Percentiles rank a stretch among this genome's conserved stretches.
These are phyloP conservation scores for Rutstroemia sp. DNA, from an alignment of 2,329 filamentous ascomycete genomes.

Conservation along the genomic window DNA sequence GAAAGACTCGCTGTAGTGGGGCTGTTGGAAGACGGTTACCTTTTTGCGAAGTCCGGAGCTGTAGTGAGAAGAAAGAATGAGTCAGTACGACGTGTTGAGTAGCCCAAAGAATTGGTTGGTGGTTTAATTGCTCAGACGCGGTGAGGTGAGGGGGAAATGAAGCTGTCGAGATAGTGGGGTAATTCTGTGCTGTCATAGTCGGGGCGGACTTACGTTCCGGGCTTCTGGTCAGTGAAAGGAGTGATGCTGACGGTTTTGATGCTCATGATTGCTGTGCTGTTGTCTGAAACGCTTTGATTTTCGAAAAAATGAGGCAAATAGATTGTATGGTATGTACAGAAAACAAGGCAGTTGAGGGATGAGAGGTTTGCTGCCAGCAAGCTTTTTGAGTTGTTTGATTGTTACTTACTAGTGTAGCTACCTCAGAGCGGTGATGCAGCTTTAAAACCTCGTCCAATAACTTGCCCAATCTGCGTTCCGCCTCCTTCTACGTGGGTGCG, in stretches of 20 bases:
- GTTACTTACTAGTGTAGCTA: not conserved
- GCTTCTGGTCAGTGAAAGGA: conserved; percentile 94
- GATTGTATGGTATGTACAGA: not conserved
- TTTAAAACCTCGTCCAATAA: not conserved
- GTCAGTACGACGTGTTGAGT: not conserved
- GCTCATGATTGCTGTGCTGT: conserved; percentile 49
- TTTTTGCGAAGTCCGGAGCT: conserved; percentile 98
- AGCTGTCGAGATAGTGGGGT: conserved; percentile 11
- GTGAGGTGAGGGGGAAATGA: not conserved
- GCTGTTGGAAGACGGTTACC: conserved; percentile 94
- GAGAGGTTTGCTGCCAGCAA: not conserved
- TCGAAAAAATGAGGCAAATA: not conserved
- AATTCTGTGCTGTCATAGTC: not conserved
- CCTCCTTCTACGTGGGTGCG: not conserved
- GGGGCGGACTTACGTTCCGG: conserved; percentile 76
- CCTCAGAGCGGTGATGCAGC: not conserved
- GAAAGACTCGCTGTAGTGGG: conserved; percentile 94
- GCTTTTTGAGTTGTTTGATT: not conserved
- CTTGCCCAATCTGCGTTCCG: not conserved
- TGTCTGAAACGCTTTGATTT: not conserved
- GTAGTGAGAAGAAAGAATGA: conserved; percentile 19
- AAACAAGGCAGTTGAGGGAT: not conserved
- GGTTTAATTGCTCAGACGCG: not conserved
- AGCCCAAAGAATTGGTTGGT: not conserved
- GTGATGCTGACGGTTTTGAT: conserved; percentile 73